Conservation (phyloP, 345 rosid genomes). For the Salix caprea region DNA sequence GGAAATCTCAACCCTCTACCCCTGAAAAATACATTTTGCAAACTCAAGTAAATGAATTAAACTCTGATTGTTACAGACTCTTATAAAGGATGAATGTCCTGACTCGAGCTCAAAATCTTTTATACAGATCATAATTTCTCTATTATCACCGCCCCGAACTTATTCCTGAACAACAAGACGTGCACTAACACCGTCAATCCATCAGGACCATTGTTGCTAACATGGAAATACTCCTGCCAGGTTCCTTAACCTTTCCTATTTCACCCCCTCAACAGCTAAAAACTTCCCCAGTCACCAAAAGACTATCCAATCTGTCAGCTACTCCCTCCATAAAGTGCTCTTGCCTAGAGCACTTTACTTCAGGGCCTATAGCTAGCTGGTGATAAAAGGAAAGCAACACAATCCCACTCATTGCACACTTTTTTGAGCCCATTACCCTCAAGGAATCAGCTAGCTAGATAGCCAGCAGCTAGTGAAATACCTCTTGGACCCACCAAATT, state of each 20-base stretch:
- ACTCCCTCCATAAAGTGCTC: too few relatives aligned
- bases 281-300: neutral
- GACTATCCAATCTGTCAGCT: neutral
- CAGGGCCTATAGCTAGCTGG: too few relatives aligned
- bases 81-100: too few relatives aligned
- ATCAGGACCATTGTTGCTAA: neutral
- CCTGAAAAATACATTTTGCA: too few relatives aligned
- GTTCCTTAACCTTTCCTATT: neutral
- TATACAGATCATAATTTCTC: too few relatives aligned
- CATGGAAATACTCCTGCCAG: neutral
- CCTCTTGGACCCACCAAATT: neutral
- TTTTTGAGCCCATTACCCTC: neutral
- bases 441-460: neutral
- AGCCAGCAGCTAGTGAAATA: neutral
- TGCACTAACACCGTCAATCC: too few relatives aligned
- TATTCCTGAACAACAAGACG: too few relatives aligned
- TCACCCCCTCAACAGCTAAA: neutral
- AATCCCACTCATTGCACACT: neutral
- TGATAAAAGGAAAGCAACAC: neutral
- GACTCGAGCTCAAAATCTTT: too few relatives aligned
- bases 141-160: too few relatives aligned
- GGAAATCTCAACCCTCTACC: too few relatives aligned
- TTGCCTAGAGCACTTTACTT: too few relatives aligned
- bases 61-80: accelerated
- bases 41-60: too few relatives aligned